These are phyloP conservation scores for Verticillium dahliae DNA, from an alignment of 2,329 filamentous ascomycete genomes.

Conservation along the genomic window DNA sequence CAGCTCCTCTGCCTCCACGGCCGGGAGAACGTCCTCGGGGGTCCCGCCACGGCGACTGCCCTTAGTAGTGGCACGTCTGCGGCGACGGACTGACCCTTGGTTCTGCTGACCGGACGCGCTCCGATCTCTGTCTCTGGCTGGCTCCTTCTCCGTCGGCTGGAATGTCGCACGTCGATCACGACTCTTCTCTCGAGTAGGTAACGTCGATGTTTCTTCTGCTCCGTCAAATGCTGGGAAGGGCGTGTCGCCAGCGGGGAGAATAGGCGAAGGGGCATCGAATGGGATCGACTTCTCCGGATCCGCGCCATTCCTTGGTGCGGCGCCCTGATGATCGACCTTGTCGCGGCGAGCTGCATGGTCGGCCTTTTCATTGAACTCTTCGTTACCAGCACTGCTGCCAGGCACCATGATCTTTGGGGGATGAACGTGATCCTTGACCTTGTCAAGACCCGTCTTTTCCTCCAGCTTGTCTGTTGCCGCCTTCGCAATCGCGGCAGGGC, in stretches of 20 bases:
- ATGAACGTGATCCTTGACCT: constrained; percentile 18
- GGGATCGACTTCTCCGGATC: constrained; percentile 21
- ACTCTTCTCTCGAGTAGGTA: constrained; percentile 27
- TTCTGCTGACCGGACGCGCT: constrained; percentile 22
- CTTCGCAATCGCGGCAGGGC: constrained; percentile 29
- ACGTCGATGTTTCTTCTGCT: constrained; percentile 17
- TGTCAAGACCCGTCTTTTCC: constrained; percentile 20
- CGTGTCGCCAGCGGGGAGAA: constrained; percentile 33
- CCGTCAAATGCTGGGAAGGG: constrained; percentile 43
- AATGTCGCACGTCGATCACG: constrained; percentile 50
- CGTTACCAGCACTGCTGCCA: constrained; percentile 18
- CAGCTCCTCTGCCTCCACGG: constrained; percentile 73
- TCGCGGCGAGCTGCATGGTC: background rate
- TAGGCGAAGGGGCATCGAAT: constrained; percentile 32
- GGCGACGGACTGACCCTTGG: constrained; percentile 48
- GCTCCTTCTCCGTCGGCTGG: constrained; percentile 43
- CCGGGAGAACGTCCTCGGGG: constrained; percentile 69
- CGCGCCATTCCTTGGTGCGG: constrained; percentile 3
- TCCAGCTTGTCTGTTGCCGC: constrained; percentile 26
- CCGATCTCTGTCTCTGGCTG: constrained; percentile 26
- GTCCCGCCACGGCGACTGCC: constrained; percentile 58
- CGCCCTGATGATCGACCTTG: background rate
- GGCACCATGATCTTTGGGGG: constrained; percentile 22
- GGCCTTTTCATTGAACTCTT: constrained; percentile 33
- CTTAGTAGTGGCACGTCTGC: constrained; percentile 65